These are phyloP conservation scores for Nymphaea thermarum DNA, from an alignment of 164 flowering plant species.

Conservation along the genomic window DNA sequence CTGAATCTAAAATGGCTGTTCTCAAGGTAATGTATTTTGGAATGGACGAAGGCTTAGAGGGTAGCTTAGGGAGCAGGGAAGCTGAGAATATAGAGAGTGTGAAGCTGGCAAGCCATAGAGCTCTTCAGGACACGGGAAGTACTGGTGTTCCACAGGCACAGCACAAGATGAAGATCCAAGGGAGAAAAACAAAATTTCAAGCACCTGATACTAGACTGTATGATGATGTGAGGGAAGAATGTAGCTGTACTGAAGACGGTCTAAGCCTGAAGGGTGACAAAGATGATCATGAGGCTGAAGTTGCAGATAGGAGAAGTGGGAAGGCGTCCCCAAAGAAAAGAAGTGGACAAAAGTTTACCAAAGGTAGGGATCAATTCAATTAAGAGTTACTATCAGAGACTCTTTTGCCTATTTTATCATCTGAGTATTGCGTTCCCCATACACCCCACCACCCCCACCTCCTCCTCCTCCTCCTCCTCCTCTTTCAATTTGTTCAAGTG, in stretches of 20 bases:
- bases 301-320: constrained; percentile 16
- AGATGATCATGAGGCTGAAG: constrained; percentile 34
- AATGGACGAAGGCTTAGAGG: constrained; percentile 44
- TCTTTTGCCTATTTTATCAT: too few relatives aligned
- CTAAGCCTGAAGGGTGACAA: constrained; percentile 18
- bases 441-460: too few relatives aligned
- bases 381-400: not conserved
- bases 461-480: too few relatives aligned
- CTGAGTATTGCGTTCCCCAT: too few relatives aligned
- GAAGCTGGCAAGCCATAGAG: constrained; percentile 14
- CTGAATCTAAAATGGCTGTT: constrained; percentile 18
- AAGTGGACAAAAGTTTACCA: constrained; percentile 37
- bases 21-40: constrained; percentile 12
- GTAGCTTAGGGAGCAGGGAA: constrained; percentile 50
- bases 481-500: too few relatives aligned
- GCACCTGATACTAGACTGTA: constrained; percentile 17
- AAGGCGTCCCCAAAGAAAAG: constrained; percentile 34
- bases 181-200: constrained; percentile 26
- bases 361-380: constrained; percentile 19
- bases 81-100: constrained; percentile 42
- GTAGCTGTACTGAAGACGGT: constrained; percentile 68
- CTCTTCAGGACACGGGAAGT: constrained; percentile 22
- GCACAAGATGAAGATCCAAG: constrained; percentile 23
- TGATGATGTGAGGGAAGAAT: constrained; percentile 58
- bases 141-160: constrained; percentile 17